Evolutionary conservation across 2,329 filamentous ascomycete species (phyloP), one percentile per base, ranked within the genome.

Genomic region (Trichophyton benhamiae): DNA sequence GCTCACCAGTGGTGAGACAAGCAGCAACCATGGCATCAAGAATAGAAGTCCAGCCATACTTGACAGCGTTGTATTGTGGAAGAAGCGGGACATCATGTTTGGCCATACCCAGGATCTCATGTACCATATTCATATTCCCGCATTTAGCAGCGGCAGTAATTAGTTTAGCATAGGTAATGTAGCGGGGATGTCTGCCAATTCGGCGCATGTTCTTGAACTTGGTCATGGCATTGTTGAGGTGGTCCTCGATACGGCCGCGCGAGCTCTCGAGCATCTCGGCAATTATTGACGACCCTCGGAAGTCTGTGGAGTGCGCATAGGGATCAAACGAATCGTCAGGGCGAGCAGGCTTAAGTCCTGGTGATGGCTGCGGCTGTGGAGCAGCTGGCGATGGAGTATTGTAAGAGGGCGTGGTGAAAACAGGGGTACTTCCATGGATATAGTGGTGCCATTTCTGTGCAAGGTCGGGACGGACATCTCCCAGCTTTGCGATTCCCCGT

Each of bases 11-110:
- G 48, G 85, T 90, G 61, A 99, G 82, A 70, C 88, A 96, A 49
- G 91, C 91, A 67, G 91, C 91, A 61, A 97, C 87, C 91, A 97
- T 96, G 55, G 94, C 87, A 72, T 99, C 94, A 52, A 97, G 81
- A 65, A 99, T 97, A 1, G 90, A 91, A 48, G 91, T 89, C 94
- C 94, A 99, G 58, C 94, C 94, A 70, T 96, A 95, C 64, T 91
- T 86, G 36, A 97, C 91, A 64, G 90, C 84, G 22, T 88, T 83
- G 72, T 95, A 95, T 72, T 96, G 88, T 48, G 86, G 81, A 64
- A 92, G 80, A 38, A 92, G 83, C 57, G 94, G 94, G 63, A 97
- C 85, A 72, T 99, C 94, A 62, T 86, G 82, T 67, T 90, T 87
- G 11, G 94, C 94, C 84, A 96, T 95, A 67, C 83, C 85, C 36